Conservation (phyloP, 148 eudicot species). For the Rhododendron simsii region DNA sequence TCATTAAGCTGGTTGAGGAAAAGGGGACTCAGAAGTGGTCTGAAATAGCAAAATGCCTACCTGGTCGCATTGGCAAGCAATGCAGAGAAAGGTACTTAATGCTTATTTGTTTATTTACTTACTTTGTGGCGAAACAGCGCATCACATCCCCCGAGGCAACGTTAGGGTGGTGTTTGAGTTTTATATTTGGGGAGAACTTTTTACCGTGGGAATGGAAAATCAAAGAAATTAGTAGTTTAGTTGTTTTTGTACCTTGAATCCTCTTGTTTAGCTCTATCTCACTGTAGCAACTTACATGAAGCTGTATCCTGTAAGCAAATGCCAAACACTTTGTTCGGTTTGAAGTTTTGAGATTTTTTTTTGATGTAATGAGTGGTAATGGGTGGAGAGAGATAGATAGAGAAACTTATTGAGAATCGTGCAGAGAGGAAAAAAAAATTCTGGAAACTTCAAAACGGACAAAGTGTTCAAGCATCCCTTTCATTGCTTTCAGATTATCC, state of each 20-base stretch:
- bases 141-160: background rate
- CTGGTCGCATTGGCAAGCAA: constrained; percentile 84
- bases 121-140: background rate
- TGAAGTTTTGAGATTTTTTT: too few relatives aligned
- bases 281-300: background rate
- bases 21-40: constrained; percentile 69
- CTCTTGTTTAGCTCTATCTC: constrained; percentile 3
- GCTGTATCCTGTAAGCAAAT: background rate
- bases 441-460: too few relatives aligned
- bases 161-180: background rate
- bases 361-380: too few relatives aligned
- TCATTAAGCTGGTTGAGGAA: constrained; percentile 55
- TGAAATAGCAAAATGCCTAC: constrained; percentile 59
- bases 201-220: background rate
- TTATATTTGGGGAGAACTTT: background rate
- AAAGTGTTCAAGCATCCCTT: background rate
- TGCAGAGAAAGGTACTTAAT: constrained; percentile 66
- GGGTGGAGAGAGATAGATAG: too few relatives aligned
- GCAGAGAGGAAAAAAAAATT: too few relatives aligned
- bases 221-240: background rate
- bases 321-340: background rate
- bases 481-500: background rate
- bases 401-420: too few relatives aligned
- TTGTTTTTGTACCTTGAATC: background rate
- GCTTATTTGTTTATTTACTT: background rate